A percentile compares a stretch with the other conserved stretches of the same genome.
These are phyloP conservation scores for Ilyonectria destructans DNA, from an alignment of 2,329 filamentous ascomycete genomes.

Conservation along the genomic window DNA sequence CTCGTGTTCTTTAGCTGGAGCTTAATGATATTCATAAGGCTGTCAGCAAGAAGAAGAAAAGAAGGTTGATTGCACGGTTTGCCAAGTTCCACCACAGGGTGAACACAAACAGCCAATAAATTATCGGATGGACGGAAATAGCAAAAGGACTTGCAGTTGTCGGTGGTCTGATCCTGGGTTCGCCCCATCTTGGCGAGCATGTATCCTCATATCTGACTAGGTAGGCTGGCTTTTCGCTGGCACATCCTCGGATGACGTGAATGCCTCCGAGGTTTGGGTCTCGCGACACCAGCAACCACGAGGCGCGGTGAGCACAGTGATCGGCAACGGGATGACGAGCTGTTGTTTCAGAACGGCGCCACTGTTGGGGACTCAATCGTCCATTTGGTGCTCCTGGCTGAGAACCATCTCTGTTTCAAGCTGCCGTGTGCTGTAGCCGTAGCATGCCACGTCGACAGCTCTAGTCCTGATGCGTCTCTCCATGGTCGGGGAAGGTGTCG, in stretches of 20 bases:
- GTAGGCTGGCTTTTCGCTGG: not conserved
- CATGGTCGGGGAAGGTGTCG: not conserved
- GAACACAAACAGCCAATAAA: not conserved
- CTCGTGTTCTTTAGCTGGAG: constrained; percentile 12
- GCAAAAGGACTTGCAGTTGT: not conserved
- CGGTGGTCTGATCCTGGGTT: not conserved
- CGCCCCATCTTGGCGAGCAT: constrained; percentile 12
- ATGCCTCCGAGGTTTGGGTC: constrained; percentile 39
- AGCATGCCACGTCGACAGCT: constrained; percentile 46
- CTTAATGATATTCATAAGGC: constrained; percentile 12
- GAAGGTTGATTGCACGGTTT: not conserved
- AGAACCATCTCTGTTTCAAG: constrained; percentile 31
- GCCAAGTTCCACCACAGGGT: not conserved
- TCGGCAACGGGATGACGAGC: constrained; percentile 37
- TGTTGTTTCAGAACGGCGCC: constrained; percentile 34
- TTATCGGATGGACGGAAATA: not conserved
- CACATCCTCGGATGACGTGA: constrained; percentile 41
- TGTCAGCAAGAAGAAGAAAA: not conserved
- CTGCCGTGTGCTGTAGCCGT: constrained; percentile 11
- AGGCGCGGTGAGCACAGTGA: constrained; percentile 22
- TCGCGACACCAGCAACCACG: constrained; percentile 34
- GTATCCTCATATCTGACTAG: constrained; percentile 13
- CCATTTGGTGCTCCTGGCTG: constrained; percentile 5
- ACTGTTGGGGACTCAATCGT: constrained; percentile 28
- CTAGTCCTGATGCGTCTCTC: constrained; percentile 34